These are phyloP conservation scores for Suillus tomentosus DNA, from an alignment of 768 basidiomycete genomes.

Conservation along the genomic window DNA sequence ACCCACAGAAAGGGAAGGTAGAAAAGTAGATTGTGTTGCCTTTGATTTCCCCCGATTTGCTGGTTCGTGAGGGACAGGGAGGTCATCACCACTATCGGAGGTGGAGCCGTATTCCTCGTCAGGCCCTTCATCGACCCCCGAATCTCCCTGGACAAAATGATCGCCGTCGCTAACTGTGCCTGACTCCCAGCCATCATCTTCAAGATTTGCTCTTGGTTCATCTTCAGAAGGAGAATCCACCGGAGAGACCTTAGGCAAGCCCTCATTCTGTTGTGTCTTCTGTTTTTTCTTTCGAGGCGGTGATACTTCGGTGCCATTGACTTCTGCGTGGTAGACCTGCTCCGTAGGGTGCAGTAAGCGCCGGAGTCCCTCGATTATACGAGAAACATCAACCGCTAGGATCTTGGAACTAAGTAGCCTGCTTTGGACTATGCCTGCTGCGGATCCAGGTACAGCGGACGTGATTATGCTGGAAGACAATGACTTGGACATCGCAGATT, in stretches of 20 bases:
- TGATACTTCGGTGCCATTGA: constrained; percentile 19
- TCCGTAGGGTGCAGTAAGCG: constrained; percentile 38
- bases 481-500: constrained; percentile 47
- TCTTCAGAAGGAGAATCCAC: constrained; percentile 14
- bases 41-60: constrained; percentile 15
- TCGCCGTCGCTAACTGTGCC: constrained; percentile 41
- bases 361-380: constrained; percentile 53
- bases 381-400: constrained; percentile 60
- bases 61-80: constrained; percentile 21
- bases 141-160: constrained; percentile 26
- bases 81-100: constrained; percentile 26
- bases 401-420: constrained; percentile 76
- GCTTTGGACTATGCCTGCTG: constrained; percentile 62
- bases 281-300: constrained; percentile 17
- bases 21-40: constrained; percentile 58
- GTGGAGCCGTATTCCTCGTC: constrained; percentile 39
- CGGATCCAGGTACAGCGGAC: constrained; percentile 42
- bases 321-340: constrained; percentile 5
- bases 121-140: constrained; percentile 38
- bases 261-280: constrained; percentile 9
- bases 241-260: constrained; percentile 10
- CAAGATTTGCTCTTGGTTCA: constrained; percentile 24
- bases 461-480: constrained; percentile 38
- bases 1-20: constrained; percentile 87
- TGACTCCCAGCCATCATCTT: constrained; percentile 42